Conservation (phyloP, 1,284 basidiomycete genomes). For the Neonothopanus nambi region DNA sequence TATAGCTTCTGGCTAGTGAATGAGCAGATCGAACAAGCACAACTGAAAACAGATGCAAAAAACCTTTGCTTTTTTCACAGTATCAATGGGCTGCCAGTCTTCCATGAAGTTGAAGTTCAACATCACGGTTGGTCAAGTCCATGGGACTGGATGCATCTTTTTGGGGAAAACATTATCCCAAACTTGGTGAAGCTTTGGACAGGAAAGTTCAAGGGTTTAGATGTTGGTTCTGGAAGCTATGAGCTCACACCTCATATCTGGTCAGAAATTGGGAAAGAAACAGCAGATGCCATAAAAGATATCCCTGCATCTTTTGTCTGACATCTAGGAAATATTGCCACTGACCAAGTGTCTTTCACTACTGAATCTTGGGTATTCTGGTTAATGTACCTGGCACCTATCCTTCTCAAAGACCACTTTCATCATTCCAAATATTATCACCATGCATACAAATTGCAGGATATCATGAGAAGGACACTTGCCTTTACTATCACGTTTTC, state of each 20-base stretch:
- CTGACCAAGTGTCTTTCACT: slow-evolving; percentile 21
- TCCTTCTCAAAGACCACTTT: slow-evolving; percentile 28
- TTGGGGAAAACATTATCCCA: slow-evolving; percentile 31
- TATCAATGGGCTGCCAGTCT: slow-evolving; percentile 1
- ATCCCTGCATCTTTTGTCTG: slow-evolving; percentile 33
- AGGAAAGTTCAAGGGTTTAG: slow-evolving; percentile 27
- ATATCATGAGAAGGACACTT: slow-evolving; percentile 29
- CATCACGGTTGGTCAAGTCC: slow-evolving; percentile 34
- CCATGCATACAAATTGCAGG: slow-evolving; percentile 33
- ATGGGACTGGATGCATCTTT: slow-evolving; percentile 39
- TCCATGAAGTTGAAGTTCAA: background rate
- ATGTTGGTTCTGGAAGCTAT: slow-evolving; percentile 26
- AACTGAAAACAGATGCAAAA: background rate
- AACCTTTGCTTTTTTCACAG: background rate
- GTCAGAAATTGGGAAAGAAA: slow-evolving; percentile 31
- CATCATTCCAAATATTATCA: slow-evolving; percentile 27
- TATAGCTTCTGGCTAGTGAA: background rate
- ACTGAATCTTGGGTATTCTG: slow-evolving; percentile 34
- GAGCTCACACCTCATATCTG: slow-evolving; percentile 25
- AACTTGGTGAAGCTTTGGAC: slow-evolving; percentile 33
- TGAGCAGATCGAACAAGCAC: background rate
- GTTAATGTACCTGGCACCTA: slow-evolving; percentile 31
- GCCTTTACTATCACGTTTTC: slow-evolving; percentile 27
- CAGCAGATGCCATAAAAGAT: slow-evolving; percentile 22
- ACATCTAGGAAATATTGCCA: slow-evolving; percentile 28